phyloP scores from a whole-genome alignment of 1,284 basidiomycete genomes.

The Rhodotorula sp. region DNA sequence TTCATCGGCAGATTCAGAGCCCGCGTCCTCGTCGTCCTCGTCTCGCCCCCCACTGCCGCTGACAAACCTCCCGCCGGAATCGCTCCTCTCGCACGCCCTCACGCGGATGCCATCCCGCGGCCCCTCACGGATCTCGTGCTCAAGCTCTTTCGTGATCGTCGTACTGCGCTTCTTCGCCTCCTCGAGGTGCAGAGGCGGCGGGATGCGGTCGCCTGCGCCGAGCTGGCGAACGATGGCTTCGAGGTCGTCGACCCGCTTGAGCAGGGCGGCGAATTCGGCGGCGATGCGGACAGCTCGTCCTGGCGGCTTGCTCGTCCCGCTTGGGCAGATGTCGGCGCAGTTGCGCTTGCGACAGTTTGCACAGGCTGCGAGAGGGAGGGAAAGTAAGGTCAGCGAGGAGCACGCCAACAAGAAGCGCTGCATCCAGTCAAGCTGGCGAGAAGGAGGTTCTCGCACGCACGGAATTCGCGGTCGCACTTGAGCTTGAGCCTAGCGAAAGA shows the following conservation, averaged over 20 bases:
- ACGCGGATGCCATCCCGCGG: not conserved
- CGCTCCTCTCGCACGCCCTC: not conserved
- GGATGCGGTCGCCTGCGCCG: constrained; percentile 17
- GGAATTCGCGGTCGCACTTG: constrained; percentile 25
- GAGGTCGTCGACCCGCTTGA: constrained; percentile 27
- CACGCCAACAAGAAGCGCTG: no score
- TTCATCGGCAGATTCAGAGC: not conserved
- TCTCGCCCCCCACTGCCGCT: not conserved
- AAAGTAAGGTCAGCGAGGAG: not conserved
- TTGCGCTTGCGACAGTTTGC: constrained; percentile 16
- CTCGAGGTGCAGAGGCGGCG: constrained; percentile 24
- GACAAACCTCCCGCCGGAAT: not conserved
- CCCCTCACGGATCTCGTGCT: constrained; percentile 8
- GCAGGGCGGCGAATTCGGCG: constrained; percentile 23
- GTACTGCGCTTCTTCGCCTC: constrained; percentile 11
- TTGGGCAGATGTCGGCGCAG: constrained; percentile 29
- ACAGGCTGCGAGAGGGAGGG: constrained; percentile 4
- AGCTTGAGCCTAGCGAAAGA: constrained; percentile 21
- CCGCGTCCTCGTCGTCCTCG: not conserved
- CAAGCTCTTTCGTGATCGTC: constrained; percentile 8
- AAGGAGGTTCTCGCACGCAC: not conserved
- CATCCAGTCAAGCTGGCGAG: no score
- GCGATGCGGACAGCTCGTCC: constrained; percentile 25
- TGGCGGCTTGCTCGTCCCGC: constrained; percentile 16
- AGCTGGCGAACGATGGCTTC: constrained; percentile 16